phyloP scores from a whole-genome alignment of 805 yeast species.

The Pichia cabralensis region DNA sequence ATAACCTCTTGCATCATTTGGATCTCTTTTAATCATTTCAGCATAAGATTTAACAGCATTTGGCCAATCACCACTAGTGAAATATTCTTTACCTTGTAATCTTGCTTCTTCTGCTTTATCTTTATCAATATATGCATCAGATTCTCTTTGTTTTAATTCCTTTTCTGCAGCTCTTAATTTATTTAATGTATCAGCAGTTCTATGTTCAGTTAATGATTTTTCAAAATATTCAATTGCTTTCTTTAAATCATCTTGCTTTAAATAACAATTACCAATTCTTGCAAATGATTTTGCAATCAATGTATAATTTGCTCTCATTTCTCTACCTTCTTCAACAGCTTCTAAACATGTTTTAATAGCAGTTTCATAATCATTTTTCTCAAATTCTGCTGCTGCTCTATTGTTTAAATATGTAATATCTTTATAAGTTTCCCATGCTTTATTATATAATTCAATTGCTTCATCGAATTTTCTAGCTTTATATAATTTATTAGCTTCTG shows the following conservation, averaged over 20 bases:
- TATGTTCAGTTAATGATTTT: slow-evolving; percentile 90
- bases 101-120: slow-evolving; percentile 94
- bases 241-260: slow-evolving; percentile 62
- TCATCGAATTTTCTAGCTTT: slow-evolving; percentile 84
- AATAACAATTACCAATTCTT: slow-evolving; percentile 75
- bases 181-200: slow-evolving; percentile 86
- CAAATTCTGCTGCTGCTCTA: slow-evolving; percentile 96
- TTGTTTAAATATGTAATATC: slow-evolving; percentile 93
- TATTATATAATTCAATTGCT: slow-evolving; percentile 77
- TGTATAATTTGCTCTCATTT: slow-evolving; percentile 83
- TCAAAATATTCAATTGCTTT: slow-evolving; percentile 73
- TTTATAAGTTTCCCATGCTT: slow-evolving; percentile 72
- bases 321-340: slow-evolving; percentile 88
- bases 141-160: slow-evolving; percentile 69
- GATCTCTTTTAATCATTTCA: slow-evolving; percentile 96
- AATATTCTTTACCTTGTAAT: slow-evolving; percentile 79
- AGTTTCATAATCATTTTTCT: slow-evolving; percentile 82
- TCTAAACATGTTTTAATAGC: slow-evolving; percentile 71
- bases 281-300: slow-evolving; percentile 87
- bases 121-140: slow-evolving; percentile 73
- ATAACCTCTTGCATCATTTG: slow-evolving; percentile 92
- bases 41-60: slow-evolving; percentile 88
- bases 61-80: slow-evolving; percentile 93
- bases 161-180: slow-evolving; percentile 85
- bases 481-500: slow-evolving; percentile 78